A percentile compares a stretch with the other conserved stretches of the same genome.
Conservation (phyloP, 139 green algal genomes). For the Coelastrella sp. region DNA sequence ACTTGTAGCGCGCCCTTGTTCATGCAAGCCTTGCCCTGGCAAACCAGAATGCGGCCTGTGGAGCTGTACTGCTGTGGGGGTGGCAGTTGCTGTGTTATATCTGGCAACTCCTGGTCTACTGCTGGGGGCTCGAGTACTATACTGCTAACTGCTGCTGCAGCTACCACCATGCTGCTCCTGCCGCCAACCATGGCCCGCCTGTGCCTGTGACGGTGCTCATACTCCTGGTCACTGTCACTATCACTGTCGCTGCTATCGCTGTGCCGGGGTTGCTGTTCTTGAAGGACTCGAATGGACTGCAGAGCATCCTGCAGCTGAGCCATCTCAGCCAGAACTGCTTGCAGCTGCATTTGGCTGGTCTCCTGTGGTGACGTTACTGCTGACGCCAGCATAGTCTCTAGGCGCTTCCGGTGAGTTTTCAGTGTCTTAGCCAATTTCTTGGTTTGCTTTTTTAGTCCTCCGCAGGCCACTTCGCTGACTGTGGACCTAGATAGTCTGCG, state of each 20-base stretch:
- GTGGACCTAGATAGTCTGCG: not conserved
- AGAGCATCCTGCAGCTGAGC: not conserved
- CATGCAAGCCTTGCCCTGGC: slow-evolving; percentile 36
- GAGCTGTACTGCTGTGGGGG: not conserved
- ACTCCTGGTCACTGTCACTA: slow-evolving; percentile 10
- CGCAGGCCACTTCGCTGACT: not conserved
- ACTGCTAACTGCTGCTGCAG: not conserved
- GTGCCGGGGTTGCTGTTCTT: not conserved
- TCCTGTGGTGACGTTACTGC: not conserved
- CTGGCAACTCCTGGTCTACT: slow-evolving; percentile 12
- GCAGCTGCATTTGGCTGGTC: not conserved
- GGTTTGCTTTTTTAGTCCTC: slow-evolving; percentile 46
- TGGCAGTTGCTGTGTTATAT: slow-evolving; percentile 9
- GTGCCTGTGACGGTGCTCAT: not conserved
- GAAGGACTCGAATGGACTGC: not conserved
- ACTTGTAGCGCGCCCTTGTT: slow-evolving; percentile 17
- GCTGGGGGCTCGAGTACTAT: not conserved
- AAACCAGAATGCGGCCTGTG: slow-evolving; percentile 27
- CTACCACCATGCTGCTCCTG: not conserved
- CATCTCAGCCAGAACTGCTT: slow-evolving; percentile 43
- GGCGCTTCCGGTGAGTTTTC: slow-evolving; percentile 49
- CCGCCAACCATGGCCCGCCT: not conserved
- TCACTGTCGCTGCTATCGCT: not conserved
- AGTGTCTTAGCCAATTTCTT: slow-evolving; percentile 54
- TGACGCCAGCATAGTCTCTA: slow-evolving; percentile 47